Base-by-base conservation (phyloP, 257 asterid species). In the Plantago elongata region DNA sequence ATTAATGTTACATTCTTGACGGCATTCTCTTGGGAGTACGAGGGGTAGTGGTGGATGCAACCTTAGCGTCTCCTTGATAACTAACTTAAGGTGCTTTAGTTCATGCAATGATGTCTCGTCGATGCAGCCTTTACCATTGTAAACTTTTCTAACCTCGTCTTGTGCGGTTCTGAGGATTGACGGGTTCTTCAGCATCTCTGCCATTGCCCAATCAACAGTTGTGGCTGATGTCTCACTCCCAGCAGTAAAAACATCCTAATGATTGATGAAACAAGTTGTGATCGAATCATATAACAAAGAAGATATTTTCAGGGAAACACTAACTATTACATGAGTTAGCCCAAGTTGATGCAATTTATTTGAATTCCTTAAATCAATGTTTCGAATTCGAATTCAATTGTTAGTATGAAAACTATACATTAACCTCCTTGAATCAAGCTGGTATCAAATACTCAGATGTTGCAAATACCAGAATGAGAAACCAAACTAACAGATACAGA, bases 171-270 rank as follows among this genome's bases (percentile, higher is more conserved):
- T 18, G 11, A 72, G 46, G 30, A 62, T 27, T 49, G 64, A 4
- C 13, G 73, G 61, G 12, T 72, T 22, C 45, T 30, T 68, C 48
- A 73, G 47, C 74, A n/a, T 59, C 45, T 63, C 75, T 0, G 61
- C 49, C 70, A 70, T 63, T 1, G 75, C 60, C 70, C 75, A 70
- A 29, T 63, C 75, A 9, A 57, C 22, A 9, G 55, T 43, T 18
- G 70, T 63, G 18, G 66, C 65, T 9, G 75, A 70, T 22, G 75
- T 64, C 14, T 70, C 70, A 51, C 54, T 70, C 22, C 75, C 75
- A 14, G 57, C 71, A 10, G 16, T 50, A 50, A 68, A 68, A 18
- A 68, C 38, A 16, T 68, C 71, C 71, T 68, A 62, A 34, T 34
- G 40, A 34, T 3, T 51, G 57, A 51, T 49, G 7, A 2, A 51